These are phyloP conservation scores for Tritrichomonas musculus DNA, from an alignment of 208 protist species.

Conservation along the genomic window DNA sequence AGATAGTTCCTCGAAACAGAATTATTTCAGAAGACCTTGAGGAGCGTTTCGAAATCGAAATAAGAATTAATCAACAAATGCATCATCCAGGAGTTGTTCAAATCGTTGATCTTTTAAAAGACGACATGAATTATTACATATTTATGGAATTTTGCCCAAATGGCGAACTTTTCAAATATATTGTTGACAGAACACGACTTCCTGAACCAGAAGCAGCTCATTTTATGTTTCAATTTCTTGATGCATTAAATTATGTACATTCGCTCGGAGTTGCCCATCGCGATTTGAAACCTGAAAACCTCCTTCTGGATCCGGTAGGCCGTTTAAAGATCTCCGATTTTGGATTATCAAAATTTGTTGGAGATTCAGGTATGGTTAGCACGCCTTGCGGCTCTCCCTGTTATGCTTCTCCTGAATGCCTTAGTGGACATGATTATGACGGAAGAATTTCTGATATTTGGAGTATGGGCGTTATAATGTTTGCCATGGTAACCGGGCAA, in stretches of 20 bases:
- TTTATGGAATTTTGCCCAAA: slow-evolving; percentile 28
- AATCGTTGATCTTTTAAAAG: slow-evolving; percentile 21
- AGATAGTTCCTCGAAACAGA: background rate
- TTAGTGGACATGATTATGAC: background rate
- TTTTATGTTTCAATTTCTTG: background rate
- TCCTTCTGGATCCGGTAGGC: background rate
- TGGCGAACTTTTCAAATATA: slow-evolving; percentile 10
- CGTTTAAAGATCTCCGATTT: slow-evolving; percentile 11
- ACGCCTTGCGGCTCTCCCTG: slow-evolving; percentile 23
- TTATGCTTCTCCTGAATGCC: slow-evolving; percentile 14
- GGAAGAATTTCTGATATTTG: slow-evolving; percentile 1
- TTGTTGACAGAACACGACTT: background rate
- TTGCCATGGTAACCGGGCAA: background rate
- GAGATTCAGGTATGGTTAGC: background rate
- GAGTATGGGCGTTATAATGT: background rate
- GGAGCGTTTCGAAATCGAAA: slow-evolving; percentile 5
- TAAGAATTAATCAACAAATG: slow-evolving; percentile 25
- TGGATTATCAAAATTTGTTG: slow-evolving; percentile 24
- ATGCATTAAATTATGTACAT: background rate
- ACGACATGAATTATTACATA: slow-evolving; percentile 21
- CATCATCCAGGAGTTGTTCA: slow-evolving; percentile 22
- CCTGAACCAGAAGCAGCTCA: background rate
- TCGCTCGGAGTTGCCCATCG: background rate
- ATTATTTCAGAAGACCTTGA: background rate
- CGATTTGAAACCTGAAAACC: slow-evolving; percentile 13